Evolutionary conservation across 2,329 filamentous ascomycete species (phyloP).

Genomic region (Pseudogymnoascus sp.): DNA sequence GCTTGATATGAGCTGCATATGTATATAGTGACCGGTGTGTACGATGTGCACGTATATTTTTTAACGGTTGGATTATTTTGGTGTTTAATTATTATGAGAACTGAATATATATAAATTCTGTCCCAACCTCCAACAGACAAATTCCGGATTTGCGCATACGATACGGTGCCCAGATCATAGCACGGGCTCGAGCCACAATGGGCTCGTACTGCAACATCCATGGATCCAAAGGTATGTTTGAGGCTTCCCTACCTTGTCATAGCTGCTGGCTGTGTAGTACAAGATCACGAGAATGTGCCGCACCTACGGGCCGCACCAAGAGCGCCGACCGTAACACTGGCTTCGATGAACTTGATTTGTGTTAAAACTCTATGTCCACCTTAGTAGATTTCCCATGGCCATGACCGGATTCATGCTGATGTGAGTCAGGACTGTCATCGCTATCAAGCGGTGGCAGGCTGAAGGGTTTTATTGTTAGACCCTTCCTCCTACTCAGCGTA

Average conservation of each 20-base stretch:
- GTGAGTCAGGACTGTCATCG: conserved; percentile 39
- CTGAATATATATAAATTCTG: neutral
- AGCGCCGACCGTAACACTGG: neutral
- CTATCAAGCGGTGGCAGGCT: conserved; percentile 81
- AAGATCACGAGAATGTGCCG: neutral
- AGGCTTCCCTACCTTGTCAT: neutral
- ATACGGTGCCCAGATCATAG: neutral
- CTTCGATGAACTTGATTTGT: neutral
- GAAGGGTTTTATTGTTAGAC: conserved; percentile 79
- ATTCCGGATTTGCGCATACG: neutral
- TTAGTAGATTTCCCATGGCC: conserved; percentile 23
- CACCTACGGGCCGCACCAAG: neutral
- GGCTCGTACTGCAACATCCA: neutral
- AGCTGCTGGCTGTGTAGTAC: neutral
- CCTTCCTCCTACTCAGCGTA: conserved; percentile 69
- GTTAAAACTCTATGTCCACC: conserved; percentile 29
- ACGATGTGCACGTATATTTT: neutral
- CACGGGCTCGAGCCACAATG: neutral
- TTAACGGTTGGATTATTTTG: neutral
- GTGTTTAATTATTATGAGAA: neutral
- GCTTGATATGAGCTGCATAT: neutral
- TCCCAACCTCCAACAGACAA: neutral
- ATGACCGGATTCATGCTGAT: conserved; percentile 20
- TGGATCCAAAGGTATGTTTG: neutral
- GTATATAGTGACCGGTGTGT: neutral